Base-by-base conservation (phyloP, 225 moss, liverwort and hornwort genomes). In the Thuidium tamariscinum region DNA sequence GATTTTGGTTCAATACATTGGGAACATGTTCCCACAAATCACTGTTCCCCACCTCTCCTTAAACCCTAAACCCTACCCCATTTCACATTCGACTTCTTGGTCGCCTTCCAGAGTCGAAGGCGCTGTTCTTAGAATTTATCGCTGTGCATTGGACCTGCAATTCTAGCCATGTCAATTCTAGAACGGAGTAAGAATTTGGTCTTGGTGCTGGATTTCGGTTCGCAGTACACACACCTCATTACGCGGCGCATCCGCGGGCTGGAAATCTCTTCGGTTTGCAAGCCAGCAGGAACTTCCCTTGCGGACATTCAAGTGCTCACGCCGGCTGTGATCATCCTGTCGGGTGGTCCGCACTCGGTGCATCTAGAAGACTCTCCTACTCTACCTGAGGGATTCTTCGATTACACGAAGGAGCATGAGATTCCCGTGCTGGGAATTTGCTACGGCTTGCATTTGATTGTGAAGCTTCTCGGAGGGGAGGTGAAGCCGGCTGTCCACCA, bases 311-410 rank as follows among this genome's bases (percentile, higher is more conserved):
- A 91, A 66, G 88, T 70, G 7, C 82, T 95, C n/a, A 79, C 78
- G 82, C 97, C 94, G 7, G 83, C 90, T 32, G 89, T 93, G 60
- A 92, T 96, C 30, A 93, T 97, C 49, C 91, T 96, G 37, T 95
- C 95, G 1, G 95, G 96, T 6, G 96, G 96, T 3, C 96, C 95
- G 9, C 96, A 98, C 79, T 96, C 96, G 3, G 96, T 96, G 74
- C 96, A 96, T 76, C 80, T 95, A 21, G 95, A 94, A 23, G 95
- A 91, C 36, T 93, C 95, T 25, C 98, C 98, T 6, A 95, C 95
- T n/a, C 68, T 98, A 10, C 96, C 95, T 0, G 89, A 92, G 44
- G 94, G 93, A 11, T 98, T 98, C 66, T 96, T 98, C 25, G 74
- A 89, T 10, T 98, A 94, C 68, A 84, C 83, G 16, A 70, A 82